Conservation (phyloP, 1,139 yeast genomes). For the Kurtzmaniella quercitrusa region DNA sequence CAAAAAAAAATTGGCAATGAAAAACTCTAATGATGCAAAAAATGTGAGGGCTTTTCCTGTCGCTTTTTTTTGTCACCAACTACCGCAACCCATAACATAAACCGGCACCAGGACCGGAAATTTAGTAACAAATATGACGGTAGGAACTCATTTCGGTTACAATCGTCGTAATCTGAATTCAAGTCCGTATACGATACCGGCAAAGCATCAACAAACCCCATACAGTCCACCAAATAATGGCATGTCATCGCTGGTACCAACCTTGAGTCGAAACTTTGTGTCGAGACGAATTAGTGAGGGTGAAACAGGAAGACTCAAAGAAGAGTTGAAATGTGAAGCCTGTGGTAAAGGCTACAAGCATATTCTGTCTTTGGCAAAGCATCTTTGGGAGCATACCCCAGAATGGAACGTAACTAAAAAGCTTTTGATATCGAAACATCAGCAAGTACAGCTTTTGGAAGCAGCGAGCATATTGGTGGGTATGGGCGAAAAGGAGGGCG, state of each 20-base stretch:
- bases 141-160: constrained; percentile 28
- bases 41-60: too few species aligned
- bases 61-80: constrained; percentile 1
- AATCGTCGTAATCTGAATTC: constrained; percentile 30
- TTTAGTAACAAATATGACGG: constrained; percentile 16
- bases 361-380: constrained; percentile 72
- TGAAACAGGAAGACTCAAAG: constrained; percentile 78
- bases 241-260: constrained; percentile 38
- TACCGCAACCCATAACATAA: background rate
- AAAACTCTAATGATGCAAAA: too few species aligned
- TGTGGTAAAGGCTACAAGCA: constrained; percentile 91
- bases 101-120: background rate
- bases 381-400: constrained; percentile 81
- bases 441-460: constrained; percentile 82
- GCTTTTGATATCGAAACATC: constrained; percentile 79
- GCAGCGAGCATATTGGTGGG: constrained; percentile 86
- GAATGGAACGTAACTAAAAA: constrained; percentile 88
- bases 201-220: constrained; percentile 20
- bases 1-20: too few species aligned
- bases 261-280: constrained; percentile 67
- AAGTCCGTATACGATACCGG: constrained; percentile 35
- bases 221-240: background rate
- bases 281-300: constrained; percentile 83
- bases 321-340: constrained; percentile 81
- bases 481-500: constrained; percentile 52